Evolutionary conservation across 148 eudicot genomes (phyloP).

Genomic region (Arbutus unedo): DNA sequence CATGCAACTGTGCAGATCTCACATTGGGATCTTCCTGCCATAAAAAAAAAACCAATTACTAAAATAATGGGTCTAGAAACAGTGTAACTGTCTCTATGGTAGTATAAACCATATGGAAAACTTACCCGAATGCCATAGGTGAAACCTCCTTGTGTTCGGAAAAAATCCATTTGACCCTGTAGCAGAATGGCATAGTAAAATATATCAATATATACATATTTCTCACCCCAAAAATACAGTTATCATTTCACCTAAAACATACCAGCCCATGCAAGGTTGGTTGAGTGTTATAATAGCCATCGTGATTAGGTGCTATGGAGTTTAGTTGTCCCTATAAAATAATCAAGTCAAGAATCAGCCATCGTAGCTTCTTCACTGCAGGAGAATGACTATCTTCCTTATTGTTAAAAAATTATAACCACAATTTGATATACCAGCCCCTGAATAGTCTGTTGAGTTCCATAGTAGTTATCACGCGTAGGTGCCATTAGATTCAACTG

Average conservation of each 20-base stretch:
- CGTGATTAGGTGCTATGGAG: constrained; percentile 77
- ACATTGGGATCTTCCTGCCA: constrained; percentile 79
- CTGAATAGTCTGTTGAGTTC: constrained; percentile 68
- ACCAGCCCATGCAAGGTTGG: constrained; percentile 81
- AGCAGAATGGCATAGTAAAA: constrained; percentile 10
- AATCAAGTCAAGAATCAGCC: constrained; percentile 5
- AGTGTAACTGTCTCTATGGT: neutral
- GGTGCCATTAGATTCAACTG: constrained; percentile 94
- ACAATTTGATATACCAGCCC: constrained; percentile 65
- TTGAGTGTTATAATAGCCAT: constrained; percentile 66
- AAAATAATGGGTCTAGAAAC: neutral
- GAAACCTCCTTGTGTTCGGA: constrained; percentile 60
- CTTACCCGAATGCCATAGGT: constrained; percentile 81
- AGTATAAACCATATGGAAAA: constrained; percentile 13
- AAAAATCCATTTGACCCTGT: constrained; percentile 95
- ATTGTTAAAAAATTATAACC: constrained; percentile 11
- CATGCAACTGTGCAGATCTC: constrained; percentile 82
- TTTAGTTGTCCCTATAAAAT: constrained; percentile 68
- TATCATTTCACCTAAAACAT: constrained; percentile 13
- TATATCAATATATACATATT: neutral
- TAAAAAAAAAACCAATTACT: neutral
- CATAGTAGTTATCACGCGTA: constrained; percentile 71
- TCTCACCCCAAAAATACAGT: neutral
- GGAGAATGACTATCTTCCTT: neutral
- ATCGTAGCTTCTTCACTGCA: neutral